Percentiles rank a stretch among this genome's conserved stretches.
Evolutionary conservation across 2,329 filamentous ascomycete species (phyloP).

Genomic region (Daldinia eschscholtzii): DNA sequence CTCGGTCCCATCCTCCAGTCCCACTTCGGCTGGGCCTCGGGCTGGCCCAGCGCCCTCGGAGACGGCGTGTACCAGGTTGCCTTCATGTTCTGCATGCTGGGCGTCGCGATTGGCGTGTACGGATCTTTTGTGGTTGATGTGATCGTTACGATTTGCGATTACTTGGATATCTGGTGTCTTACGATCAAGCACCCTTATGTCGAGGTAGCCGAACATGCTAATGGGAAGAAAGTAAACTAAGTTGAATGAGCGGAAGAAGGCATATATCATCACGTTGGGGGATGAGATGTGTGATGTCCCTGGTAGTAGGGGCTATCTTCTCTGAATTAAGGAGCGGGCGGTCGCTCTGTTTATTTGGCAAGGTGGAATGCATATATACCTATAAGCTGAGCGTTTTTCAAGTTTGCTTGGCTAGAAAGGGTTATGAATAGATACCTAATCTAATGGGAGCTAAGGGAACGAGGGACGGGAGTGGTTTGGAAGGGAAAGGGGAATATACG

Average conservation of each 20-base stretch:
- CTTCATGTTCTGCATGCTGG: slow-evolving; percentile 90
- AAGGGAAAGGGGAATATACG: neutral
- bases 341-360: neutral
- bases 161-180: slow-evolving; percentile 97
- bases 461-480: neutral
- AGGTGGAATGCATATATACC: neutral
- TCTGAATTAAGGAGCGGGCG: neutral
- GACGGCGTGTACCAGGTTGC: slow-evolving; percentile 87
- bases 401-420: neutral
- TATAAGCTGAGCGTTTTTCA: neutral
- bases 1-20: slow-evolving; percentile 76
- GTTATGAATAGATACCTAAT: neutral
- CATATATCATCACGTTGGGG: neutral
- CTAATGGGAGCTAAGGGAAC: neutral
- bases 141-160: slow-evolving; percentile 97
- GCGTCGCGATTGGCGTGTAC: slow-evolving; percentile 89
- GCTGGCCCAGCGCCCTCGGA: slow-evolving; percentile 83
- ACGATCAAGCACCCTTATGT: slow-evolving; percentile 88
- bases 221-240: slow-evolving; percentile 57
- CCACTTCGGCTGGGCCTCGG: slow-evolving; percentile 70
- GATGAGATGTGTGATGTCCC: neutral
- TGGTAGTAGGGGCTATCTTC: neutral
- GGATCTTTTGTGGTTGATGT: slow-evolving; percentile 97
- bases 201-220: slow-evolving; percentile 58
- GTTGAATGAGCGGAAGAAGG: neutral